Base-by-base conservation (phyloP, 495 filamentous ascomycete genomes). In the Neurospora sp. region DNA sequence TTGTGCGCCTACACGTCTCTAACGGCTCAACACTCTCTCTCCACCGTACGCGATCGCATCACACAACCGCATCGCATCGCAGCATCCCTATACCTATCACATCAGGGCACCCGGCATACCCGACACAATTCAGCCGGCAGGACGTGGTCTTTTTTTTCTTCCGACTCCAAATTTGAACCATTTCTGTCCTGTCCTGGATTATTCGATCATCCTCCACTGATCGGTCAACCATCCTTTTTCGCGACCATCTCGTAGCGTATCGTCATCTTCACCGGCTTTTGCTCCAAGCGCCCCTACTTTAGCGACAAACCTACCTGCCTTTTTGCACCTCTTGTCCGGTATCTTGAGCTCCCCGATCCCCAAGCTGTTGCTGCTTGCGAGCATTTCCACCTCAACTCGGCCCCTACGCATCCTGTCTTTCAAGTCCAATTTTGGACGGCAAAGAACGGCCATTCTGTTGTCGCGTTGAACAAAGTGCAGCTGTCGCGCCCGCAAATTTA, bases 1-100 rank as follows among this genome's bases (percentile, higher is more conserved):
- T 35, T 62, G 54, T 62, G 54, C 54, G 54, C 54, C 70, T 35
- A 72, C 71, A 72, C 71, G 71, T 54, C 71, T 72, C 38, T 16
- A 42, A 42, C 46, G 23, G 9, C 38, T n/a, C 70, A 27, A 44
- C 39, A 44, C 20, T 23, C 49, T 20, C 44, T 72, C 70, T 31
- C 42, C 70, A 54, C 70, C 54, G 54, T 62, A 62, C 39, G 35
- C 69, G 37, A 70, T 40, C 10, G 35, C 69, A 40, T 40, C 69
- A 40, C 69, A 62, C 54, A 62, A 62, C 69, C 69, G 35, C 35
- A 12, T 40, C 69, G 69, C 39, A 38, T 40, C 18, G 37, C 69
- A 38, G 35, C 69, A 70, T 40, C 35, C 10, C 10, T 49, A 49
- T 70, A 39, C n/a, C 31, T 41, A 5, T 16, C 69, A n/a, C n/a